Base-by-base conservation (phyloP, 371 early-diverging fungal species). In the Mortierella sp. region DNA sequence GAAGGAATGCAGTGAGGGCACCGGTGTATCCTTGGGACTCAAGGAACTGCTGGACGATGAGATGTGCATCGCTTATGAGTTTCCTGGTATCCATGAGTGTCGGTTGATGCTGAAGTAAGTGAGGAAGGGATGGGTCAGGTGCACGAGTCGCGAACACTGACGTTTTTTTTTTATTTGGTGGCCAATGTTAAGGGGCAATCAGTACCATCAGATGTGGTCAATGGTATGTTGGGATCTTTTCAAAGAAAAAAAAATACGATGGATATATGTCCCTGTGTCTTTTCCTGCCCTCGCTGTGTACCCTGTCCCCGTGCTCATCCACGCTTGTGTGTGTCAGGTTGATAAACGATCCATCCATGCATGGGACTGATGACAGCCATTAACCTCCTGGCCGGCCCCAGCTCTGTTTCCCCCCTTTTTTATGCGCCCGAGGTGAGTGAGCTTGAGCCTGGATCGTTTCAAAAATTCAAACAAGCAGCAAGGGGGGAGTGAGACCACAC, bases 31-130 rank as follows among this genome's bases (percentile, higher is more conserved):
- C 91, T 29, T 89, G 82, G 29, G 87, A 78, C 49, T 87, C 76
- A n/a, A 93, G 82, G 76, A 92, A 93, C 12, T 81, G 71, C 55
- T 76, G 78, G 16, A 90, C 87, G 51, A 90, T 79, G 76, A 85
- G 77, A 79, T 85, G 86, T 6, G 86, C 82, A 12, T 85, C 86
- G 72, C 71, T 75, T 60, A 82, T 72, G 10, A 82, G 56, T 63
- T 55, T 73, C 58, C 86, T 81, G 51, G 76, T 72, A 24, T 85
- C 86, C 82, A 85, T 76, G 43, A 58, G 7, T 43, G 49, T 29
- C n/a, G 24, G 14, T 71, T 71, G 46, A 29, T 71, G 71, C 14
- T 29, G 27, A 48, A 35, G 24, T 38, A 41, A 51, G 38, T 35
- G 5, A 3, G 7, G n/a, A 24, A 27, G 8, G 21, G 51, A 51